Conservation (phyloP, 2,329 filamentous ascomycete genomes). For the Verticillium longisporum region DNA sequence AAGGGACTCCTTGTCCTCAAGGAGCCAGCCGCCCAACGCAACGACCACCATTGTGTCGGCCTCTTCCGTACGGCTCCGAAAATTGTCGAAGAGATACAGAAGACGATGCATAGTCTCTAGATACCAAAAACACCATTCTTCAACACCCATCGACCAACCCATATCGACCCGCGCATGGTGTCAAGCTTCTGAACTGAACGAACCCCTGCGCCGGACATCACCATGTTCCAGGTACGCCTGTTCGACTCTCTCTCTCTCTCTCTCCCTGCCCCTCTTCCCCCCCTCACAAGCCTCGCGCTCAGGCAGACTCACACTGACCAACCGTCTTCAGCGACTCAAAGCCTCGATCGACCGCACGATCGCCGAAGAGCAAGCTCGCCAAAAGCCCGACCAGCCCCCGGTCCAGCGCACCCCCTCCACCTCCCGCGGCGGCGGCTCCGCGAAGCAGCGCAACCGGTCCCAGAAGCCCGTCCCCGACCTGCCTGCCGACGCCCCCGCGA, state of each 20-base stretch:
- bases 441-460: constrained; percentile 10
- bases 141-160: neutral
- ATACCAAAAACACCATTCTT: neutral
- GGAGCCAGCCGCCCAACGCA: neutral
- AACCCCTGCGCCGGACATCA: constrained; percentile 8
- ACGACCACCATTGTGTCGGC: neutral
- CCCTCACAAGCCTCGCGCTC: too few relatives aligned
- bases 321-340: constrained; percentile 61
- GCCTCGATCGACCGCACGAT: constrained; percentile 82
- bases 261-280: neutral
- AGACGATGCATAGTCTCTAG: neutral
- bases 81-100: neutral
- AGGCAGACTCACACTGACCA: neutral
- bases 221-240: constrained; percentile 17
- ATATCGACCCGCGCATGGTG: neutral
- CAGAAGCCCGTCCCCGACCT: constrained; percentile 32
- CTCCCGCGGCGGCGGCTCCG: neutral
- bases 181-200: neutral
- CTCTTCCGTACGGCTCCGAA: neutral
- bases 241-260: too few relatives aligned
- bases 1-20: neutral
- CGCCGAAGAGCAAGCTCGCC: constrained; percentile 83
- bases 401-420: constrained; percentile 1
- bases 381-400: constrained; percentile 38
- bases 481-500: constrained; percentile 33